Evolutionary conservation across 2,329 filamentous ascomycete genomes (phyloP).

Genomic region (Sordariomycetes sp.): DNA sequence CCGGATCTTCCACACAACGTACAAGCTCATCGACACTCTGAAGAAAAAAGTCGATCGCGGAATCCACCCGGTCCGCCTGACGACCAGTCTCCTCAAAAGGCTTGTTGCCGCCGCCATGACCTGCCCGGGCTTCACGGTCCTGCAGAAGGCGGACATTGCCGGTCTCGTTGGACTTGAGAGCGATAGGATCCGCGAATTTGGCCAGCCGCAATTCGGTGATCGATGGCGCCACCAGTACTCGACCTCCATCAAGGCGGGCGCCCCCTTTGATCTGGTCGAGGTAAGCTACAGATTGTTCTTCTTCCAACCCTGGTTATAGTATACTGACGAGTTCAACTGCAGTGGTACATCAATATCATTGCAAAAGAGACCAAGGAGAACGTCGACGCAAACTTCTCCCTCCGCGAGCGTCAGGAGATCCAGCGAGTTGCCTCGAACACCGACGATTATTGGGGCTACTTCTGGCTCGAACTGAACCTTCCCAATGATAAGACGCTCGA

Average conservation of each 20-base stretch:
- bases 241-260: conserved; percentile 31
- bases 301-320: neutral
- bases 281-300: conserved; percentile 20
- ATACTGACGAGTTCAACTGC: neutral
- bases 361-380: conserved; percentile 34
- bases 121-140: conserved; percentile 46
- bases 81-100: conserved; percentile 36
- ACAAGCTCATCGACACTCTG: conserved; percentile 33
- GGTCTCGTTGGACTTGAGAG: conserved; percentile 21
- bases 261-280: conserved; percentile 39
- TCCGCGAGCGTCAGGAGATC: conserved; percentile 26
- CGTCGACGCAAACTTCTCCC: conserved; percentile 19
- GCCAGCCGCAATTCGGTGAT: conserved; percentile 31
- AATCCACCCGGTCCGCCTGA: conserved; percentile 30
- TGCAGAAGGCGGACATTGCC: conserved; percentile 48
- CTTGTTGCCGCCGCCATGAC: conserved; percentile 36
- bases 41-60: conserved; percentile 23
- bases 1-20: conserved; percentile 34
- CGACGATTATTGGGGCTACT: conserved; percentile 36
- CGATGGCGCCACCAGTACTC: conserved; percentile 39
- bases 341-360: conserved; percentile 46
- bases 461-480: conserved; percentile 33
- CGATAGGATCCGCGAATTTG: conserved; percentile 21
- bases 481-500: conserved; percentile 28
- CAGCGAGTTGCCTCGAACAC: conserved; percentile 17